These are phyloP conservation scores for Xeromyces bisporus DNA, from an alignment of 495 filamentous ascomycete species.

Conservation along the genomic window DNA sequence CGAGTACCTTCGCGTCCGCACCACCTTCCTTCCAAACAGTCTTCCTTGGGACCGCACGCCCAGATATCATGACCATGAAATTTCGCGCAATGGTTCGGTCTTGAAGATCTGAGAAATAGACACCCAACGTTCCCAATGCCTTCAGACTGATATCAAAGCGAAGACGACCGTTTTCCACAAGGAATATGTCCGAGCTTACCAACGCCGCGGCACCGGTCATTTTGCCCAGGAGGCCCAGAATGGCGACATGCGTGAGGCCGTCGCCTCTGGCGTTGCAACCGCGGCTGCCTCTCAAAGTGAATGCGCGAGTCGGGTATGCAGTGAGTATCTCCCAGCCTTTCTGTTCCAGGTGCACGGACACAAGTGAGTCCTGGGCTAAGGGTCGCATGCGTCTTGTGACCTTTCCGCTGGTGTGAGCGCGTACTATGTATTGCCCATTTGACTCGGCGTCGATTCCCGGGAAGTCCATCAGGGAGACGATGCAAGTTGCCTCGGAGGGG, in stretches of 20 bases:
- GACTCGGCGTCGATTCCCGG: conserved; percentile 39
- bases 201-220: conserved; percentile 82
- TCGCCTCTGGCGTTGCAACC: conserved; percentile 1
- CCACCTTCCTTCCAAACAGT: conserved; percentile 44
- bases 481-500: conserved; percentile 35
- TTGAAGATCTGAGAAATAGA: conserved; percentile 47
- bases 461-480: conserved; percentile 55
- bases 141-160: conserved; percentile 53
- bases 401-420: conserved; percentile 51
- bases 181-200: conserved; percentile 34
- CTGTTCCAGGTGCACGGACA: conserved; percentile 42
- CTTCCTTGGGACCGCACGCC: conserved; percentile 44
- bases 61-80: conserved; percentile 64
- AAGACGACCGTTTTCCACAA: conserved; percentile 41
- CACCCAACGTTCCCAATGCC: conserved; percentile 63
- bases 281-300: conserved; percentile 24
- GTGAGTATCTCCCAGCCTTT: conserved; percentile 71
- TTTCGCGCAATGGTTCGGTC: conserved; percentile 41
- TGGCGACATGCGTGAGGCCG: conserved; percentile 33
- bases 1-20: conserved; percentile 41
- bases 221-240: conserved; percentile 71
- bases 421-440: conserved; percentile 44
- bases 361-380: conserved; percentile 18
- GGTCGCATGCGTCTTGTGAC: conserved; percentile 34
- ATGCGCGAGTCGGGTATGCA: conserved; percentile 44